These are phyloP conservation scores for Barbatosphaeria neglecta DNA, from an alignment of 495 filamentous ascomycete genomes.

Conservation along the genomic window DNA sequence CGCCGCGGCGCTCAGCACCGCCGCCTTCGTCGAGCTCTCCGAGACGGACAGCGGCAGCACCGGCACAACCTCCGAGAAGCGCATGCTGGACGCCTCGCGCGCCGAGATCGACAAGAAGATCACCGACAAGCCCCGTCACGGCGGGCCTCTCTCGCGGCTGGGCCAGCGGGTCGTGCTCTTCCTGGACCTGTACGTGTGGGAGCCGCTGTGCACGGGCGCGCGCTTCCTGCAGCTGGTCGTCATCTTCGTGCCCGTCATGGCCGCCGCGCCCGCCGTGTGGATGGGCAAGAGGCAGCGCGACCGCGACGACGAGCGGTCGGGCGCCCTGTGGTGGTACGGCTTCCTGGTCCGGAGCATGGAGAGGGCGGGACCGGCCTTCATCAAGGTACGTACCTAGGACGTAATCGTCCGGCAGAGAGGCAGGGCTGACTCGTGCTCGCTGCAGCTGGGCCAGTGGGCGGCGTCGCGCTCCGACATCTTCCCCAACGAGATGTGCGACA, in stretches of 20 bases:
- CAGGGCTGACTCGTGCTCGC: constrained; percentile 10
- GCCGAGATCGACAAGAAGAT: constrained; percentile 61
- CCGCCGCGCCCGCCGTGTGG: constrained; percentile 71
- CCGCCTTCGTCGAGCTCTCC: constrained; percentile 60
- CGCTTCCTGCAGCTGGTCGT: constrained; percentile 73
- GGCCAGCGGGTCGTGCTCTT: constrained; percentile 46
- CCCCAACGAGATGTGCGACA: constrained; percentile 79
- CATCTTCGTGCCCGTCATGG: constrained; percentile 85
- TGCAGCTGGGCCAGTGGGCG: constrained; percentile 94
- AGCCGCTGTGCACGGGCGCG: constrained; percentile 79
- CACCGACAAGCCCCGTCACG: constrained; percentile 33
- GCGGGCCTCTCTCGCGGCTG: constrained; percentile 42
- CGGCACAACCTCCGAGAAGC: constrained; percentile 62
- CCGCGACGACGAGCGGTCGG: constrained; percentile 57
- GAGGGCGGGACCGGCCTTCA: constrained; percentile 87
- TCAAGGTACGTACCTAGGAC: constrained; percentile 59
- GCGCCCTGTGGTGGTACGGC: constrained; percentile 90
- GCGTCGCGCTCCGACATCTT: constrained; percentile 96
- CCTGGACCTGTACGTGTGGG: constrained; percentile 62
- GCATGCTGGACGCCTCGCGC: constrained; percentile 74
- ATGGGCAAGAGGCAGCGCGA: constrained; percentile 48
- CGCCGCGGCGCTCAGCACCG: constrained; percentile 20
- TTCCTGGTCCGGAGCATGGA: constrained; percentile 90
- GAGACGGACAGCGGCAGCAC: constrained; percentile 48
- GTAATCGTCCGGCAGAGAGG: background rate